Conservation (phyloP, 2,329 filamentous ascomycete genomes). For the Diplocarpon rosae region DNA sequence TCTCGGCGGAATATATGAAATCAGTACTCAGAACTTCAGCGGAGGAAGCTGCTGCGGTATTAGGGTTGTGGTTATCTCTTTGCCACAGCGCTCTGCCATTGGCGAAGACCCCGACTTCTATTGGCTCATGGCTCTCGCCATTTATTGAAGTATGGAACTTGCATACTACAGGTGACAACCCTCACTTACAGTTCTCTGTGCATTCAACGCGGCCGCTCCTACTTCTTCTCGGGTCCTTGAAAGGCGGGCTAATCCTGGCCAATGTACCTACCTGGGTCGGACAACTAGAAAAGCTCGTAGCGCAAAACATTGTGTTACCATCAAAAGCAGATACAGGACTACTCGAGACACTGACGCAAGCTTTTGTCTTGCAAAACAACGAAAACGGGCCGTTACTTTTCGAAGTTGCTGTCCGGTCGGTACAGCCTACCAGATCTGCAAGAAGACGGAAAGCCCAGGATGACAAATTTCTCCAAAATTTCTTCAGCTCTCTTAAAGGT, state of each 20-base stretch:
- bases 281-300: constrained; percentile 26
- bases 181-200: constrained; percentile 24
- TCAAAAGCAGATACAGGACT: constrained; percentile 20
- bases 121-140: constrained; percentile 17
- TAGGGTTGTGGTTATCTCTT: constrained; percentile 26
- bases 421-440: constrained; percentile 33
- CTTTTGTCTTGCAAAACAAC: constrained; percentile 21
- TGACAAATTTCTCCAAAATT: constrained; percentile 36
- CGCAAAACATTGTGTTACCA: constrained; percentile 28
- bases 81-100: constrained; percentile 10
- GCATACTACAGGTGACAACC: constrained; percentile 14
- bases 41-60: constrained; percentile 23
- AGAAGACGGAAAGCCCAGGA: constrained; percentile 35
- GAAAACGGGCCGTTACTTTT: constrained; percentile 34
- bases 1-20: constrained; percentile 26
- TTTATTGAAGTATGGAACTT: constrained; percentile 25
- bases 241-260: constrained; percentile 1
- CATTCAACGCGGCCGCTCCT: constrained; percentile 24
- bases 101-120: background rate
- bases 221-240: constrained; percentile 18
- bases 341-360: constrained; percentile 18
- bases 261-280: constrained; percentile 10
- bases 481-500: constrained; percentile 30
- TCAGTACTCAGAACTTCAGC: constrained; percentile 22
- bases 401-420: constrained; percentile 34